phyloP scores from a whole-genome alignment of 192 early-diverging fungal genomes.

The Entomortierella parvispora region DNA sequence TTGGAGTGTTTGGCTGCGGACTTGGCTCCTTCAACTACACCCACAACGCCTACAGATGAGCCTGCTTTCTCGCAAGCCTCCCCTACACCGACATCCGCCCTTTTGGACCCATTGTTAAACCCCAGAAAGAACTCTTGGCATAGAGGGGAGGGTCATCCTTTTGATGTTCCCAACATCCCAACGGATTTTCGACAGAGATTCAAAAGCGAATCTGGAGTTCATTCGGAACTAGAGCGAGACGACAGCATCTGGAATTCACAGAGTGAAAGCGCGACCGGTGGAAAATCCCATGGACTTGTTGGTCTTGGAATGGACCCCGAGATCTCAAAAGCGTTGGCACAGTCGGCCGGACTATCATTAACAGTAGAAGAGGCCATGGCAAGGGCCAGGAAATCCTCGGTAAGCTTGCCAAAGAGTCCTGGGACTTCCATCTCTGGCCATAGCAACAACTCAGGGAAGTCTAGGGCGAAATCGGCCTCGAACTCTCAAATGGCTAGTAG shows the following conservation, averaged over 20 bases:
- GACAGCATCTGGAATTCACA: conserved; percentile 13
- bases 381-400: conserved; percentile 15
- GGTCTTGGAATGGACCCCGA: conserved; percentile 22
- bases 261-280: background rate
- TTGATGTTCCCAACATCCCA: conserved; percentile 8
- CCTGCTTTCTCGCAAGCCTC: background rate
- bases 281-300: conserved; percentile 2
- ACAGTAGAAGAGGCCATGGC: conserved; percentile 5
- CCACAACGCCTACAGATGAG: background rate
- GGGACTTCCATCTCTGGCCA: conserved; percentile 3
- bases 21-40: background rate
- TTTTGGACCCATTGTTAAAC: conserved; percentile 22
- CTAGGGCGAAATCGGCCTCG: conserved; percentile 4
- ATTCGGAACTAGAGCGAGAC: conserved; percentile 17
- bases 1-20: conserved; percentile 30
- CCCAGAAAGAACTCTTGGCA: conserved; percentile 50
- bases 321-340: conserved; percentile 2
- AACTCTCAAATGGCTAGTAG: no score
- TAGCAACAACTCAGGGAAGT: conserved; percentile 12
- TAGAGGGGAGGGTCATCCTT: conserved; percentile 43
- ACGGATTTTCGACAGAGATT: conserved; percentile 16
- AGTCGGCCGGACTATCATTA: conserved; percentile 1
- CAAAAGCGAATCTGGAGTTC: conserved; percentile 18
- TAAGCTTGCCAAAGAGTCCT: conserved; percentile 7
- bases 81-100: background rate